Base-by-base conservation (phyloP, 2,329 filamentous ascomycete genomes). In the Diaporthe citriasiana region DNA sequence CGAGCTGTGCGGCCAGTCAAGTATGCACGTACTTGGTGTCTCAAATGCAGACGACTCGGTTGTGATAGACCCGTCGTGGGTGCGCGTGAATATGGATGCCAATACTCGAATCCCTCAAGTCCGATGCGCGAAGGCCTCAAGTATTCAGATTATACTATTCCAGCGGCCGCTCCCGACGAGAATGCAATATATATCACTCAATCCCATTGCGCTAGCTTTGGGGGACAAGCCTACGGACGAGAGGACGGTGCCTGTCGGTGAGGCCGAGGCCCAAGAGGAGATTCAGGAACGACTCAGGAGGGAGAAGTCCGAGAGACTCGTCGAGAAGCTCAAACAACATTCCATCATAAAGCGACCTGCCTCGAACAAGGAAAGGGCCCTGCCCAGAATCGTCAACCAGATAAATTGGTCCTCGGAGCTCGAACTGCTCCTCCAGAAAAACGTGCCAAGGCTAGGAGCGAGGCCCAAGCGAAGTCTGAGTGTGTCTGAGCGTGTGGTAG, bases 321-420 rank as follows among this genome's bases (percentile, higher is more conserved):
- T 97, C 6, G 91, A 97, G 77, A 98, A 98, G 83, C 85, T 98
- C 65, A 95, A 93, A 80, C 88, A 95, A 76, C 97, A 99, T 82
- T 96, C 93, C 2, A 95, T 99, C 6, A 87, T 94, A 71, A 92
- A 92, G 77, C 94, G 94, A 80, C 85, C 90, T 3, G 90, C 92
- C 3, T 97, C 96, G 1, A 90, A 92, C 74, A 96, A 98, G 79
- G 97, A 99, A 82, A 89, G 91, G 76, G 93, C 94, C 1, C 86
- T 99, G 40, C 89, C 93, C 6, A 91, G 91, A 73, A 95, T 98
- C 74, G 90, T 98, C 77, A 95, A 95, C 78, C 96, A 98, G 84
- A 93, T 98, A 81, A 99, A 99, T 80, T 99, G 97, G 88, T 95
- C 95, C 0, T 95, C 93, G 85, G 97, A 99, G 82, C 88, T 99